phyloP scores from a whole-genome alignment of 129 eudicot species.

The Arctium minus region DNA sequence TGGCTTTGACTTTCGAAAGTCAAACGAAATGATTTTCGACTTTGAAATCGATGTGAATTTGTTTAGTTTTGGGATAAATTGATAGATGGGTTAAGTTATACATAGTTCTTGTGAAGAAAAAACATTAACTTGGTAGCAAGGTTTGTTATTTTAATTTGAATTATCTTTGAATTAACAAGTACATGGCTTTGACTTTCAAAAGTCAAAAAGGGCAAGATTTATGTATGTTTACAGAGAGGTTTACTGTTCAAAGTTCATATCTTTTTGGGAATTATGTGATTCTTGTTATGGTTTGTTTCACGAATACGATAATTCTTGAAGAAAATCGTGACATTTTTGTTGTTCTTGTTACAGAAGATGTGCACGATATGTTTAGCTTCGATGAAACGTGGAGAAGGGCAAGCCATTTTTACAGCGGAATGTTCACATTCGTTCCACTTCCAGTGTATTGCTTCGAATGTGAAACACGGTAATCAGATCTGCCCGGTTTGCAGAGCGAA shows the following conservation, averaged over 20 bases:
- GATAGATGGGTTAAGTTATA: neutral
- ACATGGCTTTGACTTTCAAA: constrained; percentile 16
- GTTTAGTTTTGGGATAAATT: constrained; percentile 15
- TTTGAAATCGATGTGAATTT: constrained; percentile 3
- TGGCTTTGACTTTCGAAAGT: constrained; percentile 23
- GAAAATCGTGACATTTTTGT: neutral
- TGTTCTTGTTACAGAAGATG: constrained; percentile 41
- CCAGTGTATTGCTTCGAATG: constrained; percentile 79
- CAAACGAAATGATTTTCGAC: constrained; percentile 9
- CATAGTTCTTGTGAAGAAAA: neutral
- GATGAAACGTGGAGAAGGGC: constrained; percentile 81
- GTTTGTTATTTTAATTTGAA: neutral
- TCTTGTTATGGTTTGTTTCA: neutral
- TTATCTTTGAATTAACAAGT: neutral
- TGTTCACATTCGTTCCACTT: constrained; percentile 91
- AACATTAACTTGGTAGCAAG: neutral
- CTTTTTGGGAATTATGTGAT: constrained; percentile 3
- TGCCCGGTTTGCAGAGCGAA: constrained; percentile 84
- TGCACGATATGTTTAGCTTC: constrained; percentile 85
- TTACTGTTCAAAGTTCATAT: neutral
- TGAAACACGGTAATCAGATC: constrained; percentile 71
- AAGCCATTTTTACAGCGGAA: constrained; percentile 95
- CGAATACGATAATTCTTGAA: neutral
- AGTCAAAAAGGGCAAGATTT: constrained; percentile 10
- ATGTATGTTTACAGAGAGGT: neutral